phyloP scores from a whole-genome alignment of 1,284 basidiomycete species.

The Rhodotorula glutinis region DNA sequence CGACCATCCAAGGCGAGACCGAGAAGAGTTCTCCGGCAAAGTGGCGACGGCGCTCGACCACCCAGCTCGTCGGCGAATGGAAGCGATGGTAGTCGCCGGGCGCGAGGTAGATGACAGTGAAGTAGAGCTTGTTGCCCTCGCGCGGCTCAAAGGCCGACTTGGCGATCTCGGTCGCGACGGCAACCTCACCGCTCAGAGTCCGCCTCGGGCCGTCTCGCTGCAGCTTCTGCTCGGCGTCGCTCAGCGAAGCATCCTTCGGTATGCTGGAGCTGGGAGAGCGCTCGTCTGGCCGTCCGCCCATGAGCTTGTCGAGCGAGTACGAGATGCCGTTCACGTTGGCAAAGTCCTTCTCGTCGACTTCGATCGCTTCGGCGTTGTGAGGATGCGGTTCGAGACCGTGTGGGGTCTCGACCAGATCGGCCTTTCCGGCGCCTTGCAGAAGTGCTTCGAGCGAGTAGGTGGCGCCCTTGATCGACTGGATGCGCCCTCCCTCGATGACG shows the following conservation, averaged over 20 bases:
- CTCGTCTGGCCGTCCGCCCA: slow-evolving; percentile 18
- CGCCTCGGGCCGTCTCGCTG: slow-evolving; percentile 17
- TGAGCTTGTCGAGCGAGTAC: slow-evolving; percentile 81
- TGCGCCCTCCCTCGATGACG: slow-evolving; percentile 70
- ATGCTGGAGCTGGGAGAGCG: too few species aligned
- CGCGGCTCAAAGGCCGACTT: slow-evolving; percentile 21
- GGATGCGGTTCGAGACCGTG: slow-evolving; percentile 50
- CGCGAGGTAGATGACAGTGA: slow-evolving; percentile 93
- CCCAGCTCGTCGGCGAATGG: slow-evolving; percentile 94
- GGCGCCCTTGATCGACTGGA: slow-evolving; percentile 97
- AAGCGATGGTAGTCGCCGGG: slow-evolving; percentile 98
- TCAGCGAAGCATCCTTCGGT: slow-evolving; percentile 22
- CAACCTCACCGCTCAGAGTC: slow-evolving; percentile 23
- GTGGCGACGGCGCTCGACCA: slow-evolving; percentile 91
- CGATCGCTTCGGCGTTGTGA: slow-evolving; percentile 54
- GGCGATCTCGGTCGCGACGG: slow-evolving; percentile 34
- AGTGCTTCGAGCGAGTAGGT: slow-evolving; percentile 93
- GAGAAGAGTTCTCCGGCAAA: slow-evolving; percentile 95
- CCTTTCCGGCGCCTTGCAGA: slow-evolving; percentile 50
- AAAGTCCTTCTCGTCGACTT: slow-evolving; percentile 80
- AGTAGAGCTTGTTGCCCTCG: slow-evolving; percentile 64
- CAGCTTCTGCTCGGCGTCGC: slow-evolving; percentile 6
- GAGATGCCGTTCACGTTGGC: slow-evolving; percentile 96
- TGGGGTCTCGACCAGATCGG: slow-evolving; percentile 1
- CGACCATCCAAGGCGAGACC: slow-evolving; percentile 93